Evolutionary conservation across 192 early-diverging fungal species (phyloP), one percentile per base, ranked within the genome.

Genomic region (Phycomyces blakesleeanus): DNA sequence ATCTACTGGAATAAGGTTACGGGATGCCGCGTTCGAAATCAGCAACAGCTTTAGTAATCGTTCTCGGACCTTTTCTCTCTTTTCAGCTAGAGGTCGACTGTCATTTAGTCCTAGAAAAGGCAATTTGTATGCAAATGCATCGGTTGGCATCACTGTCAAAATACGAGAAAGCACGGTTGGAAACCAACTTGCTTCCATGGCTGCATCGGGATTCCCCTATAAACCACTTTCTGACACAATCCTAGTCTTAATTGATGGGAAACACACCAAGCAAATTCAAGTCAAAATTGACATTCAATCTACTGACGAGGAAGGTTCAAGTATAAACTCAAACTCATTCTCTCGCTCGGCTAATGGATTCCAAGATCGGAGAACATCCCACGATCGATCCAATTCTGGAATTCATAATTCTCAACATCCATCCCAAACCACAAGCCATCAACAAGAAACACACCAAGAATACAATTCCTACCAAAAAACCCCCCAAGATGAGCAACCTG

Each of bases 191-290:
- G 44, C 2, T 47, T n/a, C 44, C 18, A 47, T 47, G 44, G 15
- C 44, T n/a, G 44, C 18, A 18, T 47, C 44, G 3, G 44, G 18
- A 3, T 14, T 47, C 29, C 29, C 29, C 42, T 61, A 22, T 29
- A 26, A 25, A 7, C 59, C 40, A 61, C 39, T 40, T 16, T 10
- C 40, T 26, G 59, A 61, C 24, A 61, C 59, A 9, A 42, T 61
- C 42, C 41, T 47, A 7, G 18, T 61, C 20, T 49, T 40, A 41
- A 61, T 61, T 22, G 44, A 61, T 21, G 24, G 18, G 1, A n/a
- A 44, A 26, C 42, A 61, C 41, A 3, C 25, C 21, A 12, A 40
- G 22, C n/a, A 61, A 49, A 22, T 61, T 5, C 39, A 42, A 21
- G 59, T 49, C 21, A n/a, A 47, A 7, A 34, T 61, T 24, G 41